These are phyloP conservation scores for Diaporthe sp. DNA, from an alignment of 2,329 filamentous ascomycete species.

Conservation along the genomic window DNA sequence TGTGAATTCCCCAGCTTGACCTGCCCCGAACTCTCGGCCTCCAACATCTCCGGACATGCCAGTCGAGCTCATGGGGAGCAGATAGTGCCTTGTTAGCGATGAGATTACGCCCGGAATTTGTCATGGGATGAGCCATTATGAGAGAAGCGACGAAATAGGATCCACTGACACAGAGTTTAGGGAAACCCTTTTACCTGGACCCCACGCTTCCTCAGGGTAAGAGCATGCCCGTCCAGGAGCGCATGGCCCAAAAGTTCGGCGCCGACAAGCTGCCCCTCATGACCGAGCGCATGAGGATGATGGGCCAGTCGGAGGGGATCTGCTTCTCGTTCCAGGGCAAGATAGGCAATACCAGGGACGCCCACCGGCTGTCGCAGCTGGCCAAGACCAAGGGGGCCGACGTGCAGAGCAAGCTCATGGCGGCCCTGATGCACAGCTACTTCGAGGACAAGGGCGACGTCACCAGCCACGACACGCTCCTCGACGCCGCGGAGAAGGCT, in stretches of 20 bases:
- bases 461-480: slow-evolving; percentile 66
- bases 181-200: slow-evolving; percentile 84
- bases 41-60: neutral
- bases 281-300: slow-evolving; percentile 64
- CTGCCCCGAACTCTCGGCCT: neutral
- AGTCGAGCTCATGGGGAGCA: neutral
- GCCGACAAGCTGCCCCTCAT: slow-evolving; percentile 70
- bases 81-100: neutral
- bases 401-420: slow-evolving; percentile 70
- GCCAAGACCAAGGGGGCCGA: slow-evolving; percentile 61
- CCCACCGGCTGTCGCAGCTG: slow-evolving; percentile 81
- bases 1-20: too few relatives aligned
- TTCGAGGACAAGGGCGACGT: slow-evolving; percentile 76
- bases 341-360: slow-evolving; percentile 83
- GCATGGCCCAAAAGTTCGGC: slow-evolving; percentile 76
- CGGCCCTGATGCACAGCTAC: slow-evolving; percentile 74
- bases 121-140: neutral
- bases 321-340: slow-evolving; percentile 78
- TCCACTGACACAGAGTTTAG: neutral
- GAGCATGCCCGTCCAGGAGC: slow-evolving; percentile 60
- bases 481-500: slow-evolving; percentile 64
- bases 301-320: slow-evolving; percentile 77
- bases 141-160: neutral
- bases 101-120: too few relatives aligned
- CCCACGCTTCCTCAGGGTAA: slow-evolving; percentile 65